Evolutionary conservation across 2,329 filamentous ascomycete species (phyloP), one percentile per base, ranked within the genome.

Genomic region (Stagonosporopsis vannaccii): DNA sequence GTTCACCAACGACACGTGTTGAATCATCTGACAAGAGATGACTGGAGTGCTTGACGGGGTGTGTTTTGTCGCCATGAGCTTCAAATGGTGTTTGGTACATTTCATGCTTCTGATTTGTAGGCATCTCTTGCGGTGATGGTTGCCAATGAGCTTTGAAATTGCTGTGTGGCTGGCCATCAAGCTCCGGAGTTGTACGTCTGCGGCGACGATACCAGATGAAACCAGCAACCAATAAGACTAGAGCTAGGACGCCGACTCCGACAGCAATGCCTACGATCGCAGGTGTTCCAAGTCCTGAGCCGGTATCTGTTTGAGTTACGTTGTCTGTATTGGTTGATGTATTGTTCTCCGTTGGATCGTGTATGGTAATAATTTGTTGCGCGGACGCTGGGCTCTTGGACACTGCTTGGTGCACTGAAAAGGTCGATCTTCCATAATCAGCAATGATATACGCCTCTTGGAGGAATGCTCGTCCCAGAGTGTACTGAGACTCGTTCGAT

Each of bases 391-490:
- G 28, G 12, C 20, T 19, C 1, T n/a, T 23, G 15, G 22, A 42
- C 11, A 25, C 51, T 3, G 42, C 44, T 39, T 60, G 58, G 17
- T 51, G 32, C 1, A 58, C 26, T 2, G 42, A 74, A 71, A 81
- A 80, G 26, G 69, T 71, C 8, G 66, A 61, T 17, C 74, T 69
- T 51, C 80, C 78, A 62, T 76, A 80, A 59, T 81, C 77, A 19
- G 77, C 76, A 6, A 71, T 73, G 30, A 81, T 58, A 52, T 80
- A 80, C 7, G 87, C 82, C 73, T 90, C 87, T 68, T 90, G 88
- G 44, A 90, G 75, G 59, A 90, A 88, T 0, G 84, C 81, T 28
- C 88, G 81, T 12, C 88, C 88, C 28, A 90, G 81, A 15, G 86
- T 82, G 67, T 85, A 81, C 59, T 84, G 80, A 13, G 79, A 78